phyloP scores from a whole-genome alignment of 2,329 filamentous ascomycete species.

The Fonsecaea pugnacius region DNA sequence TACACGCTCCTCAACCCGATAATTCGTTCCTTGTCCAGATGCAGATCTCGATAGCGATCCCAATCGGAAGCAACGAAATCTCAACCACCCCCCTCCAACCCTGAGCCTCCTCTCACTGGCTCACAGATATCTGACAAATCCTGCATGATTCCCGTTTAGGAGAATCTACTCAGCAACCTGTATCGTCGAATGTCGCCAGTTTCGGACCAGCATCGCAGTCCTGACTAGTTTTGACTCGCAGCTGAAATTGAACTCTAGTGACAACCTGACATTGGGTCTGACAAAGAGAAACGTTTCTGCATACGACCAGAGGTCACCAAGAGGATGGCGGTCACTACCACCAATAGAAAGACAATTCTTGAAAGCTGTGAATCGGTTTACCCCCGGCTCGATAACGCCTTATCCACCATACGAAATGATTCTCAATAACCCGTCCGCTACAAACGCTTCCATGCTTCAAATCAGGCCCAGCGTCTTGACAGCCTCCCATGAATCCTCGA shows the following conservation, averaged over 20 bases:
- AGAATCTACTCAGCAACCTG: slow-evolving; percentile 9
- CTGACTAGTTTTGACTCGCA: background rate
- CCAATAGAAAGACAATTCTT: background rate
- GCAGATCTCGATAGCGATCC: background rate
- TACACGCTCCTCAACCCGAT: background rate
- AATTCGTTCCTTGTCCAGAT: background rate
- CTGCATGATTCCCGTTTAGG: slow-evolving; percentile 16
- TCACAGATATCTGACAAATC: slow-evolving; percentile 13
- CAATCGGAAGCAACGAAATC: background rate
- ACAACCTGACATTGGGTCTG: background rate
- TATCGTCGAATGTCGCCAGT: slow-evolving; percentile 18
- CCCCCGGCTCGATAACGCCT: background rate
- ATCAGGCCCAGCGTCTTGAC: slow-evolving; percentile 23
- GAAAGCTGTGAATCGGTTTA: background rate
- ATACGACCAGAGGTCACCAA: background rate
- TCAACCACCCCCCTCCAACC: background rate
- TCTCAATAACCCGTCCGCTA: background rate
- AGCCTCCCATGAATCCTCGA: slow-evolving; percentile 26
- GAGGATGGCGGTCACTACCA: background rate
- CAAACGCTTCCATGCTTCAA: background rate
- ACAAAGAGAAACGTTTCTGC: background rate
- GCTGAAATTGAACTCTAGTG: background rate
- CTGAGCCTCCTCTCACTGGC: background rate
- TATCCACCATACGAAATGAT: background rate
- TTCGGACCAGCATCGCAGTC: background rate